These are phyloP conservation scores for Ambrosia hybrid DNA, from an alignment of 140 eudicot genomes.

Conservation along the genomic window DNA sequence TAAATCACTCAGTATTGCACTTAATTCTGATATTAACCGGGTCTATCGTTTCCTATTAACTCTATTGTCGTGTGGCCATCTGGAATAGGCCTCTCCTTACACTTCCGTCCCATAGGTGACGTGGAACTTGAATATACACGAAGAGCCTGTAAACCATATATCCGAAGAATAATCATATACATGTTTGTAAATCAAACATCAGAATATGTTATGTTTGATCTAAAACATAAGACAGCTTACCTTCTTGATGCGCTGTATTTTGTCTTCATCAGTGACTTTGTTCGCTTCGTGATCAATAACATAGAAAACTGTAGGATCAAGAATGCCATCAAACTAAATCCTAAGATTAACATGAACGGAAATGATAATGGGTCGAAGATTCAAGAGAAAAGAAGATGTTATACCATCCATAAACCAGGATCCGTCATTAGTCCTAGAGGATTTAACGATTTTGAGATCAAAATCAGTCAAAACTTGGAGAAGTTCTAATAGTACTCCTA, in stretches of 20 bases:
- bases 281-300: constrained; percentile 14
- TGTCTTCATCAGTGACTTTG: constrained; percentile 14
- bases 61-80: constrained; percentile 2
- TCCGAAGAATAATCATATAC: neutral
- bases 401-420: constrained; percentile 20
- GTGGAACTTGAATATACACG: constrained; percentile 10
- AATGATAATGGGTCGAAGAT: neutral
- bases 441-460: neutral
- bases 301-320: constrained; percentile 11
- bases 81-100: neutral
- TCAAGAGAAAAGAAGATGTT: constrained; percentile 4
- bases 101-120: neutral
- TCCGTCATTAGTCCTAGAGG: constrained; percentile 1
- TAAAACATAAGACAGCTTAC: neutral
- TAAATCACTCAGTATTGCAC: neutral
- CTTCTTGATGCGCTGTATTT: constrained; percentile 3
- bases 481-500: constrained; percentile 11
- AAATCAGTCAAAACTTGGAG: constrained; percentile 13
- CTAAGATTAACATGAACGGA: neutral
- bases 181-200: neutral
- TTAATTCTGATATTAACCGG: constrained; percentile 13
- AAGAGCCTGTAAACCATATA: constrained; percentile 5
- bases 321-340: neutral
- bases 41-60: constrained; percentile 16
- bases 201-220: neutral